These are phyloP conservation scores for Proliferodiscus dingleyae DNA, from an alignment of 2,329 filamentous ascomycete species.

Conservation along the genomic window DNA sequence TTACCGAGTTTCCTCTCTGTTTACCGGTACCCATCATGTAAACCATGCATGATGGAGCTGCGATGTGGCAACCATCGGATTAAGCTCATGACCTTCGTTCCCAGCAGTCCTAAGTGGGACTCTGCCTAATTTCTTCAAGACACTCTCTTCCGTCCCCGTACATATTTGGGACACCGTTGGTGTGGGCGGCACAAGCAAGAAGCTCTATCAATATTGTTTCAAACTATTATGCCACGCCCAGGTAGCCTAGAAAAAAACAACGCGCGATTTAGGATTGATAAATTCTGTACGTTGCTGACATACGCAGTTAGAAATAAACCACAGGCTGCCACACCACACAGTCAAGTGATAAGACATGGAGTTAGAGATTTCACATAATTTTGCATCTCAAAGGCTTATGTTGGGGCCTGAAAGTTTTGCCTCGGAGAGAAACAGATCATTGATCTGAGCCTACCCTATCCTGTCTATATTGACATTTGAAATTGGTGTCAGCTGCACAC, in stretches of 20 bases:
- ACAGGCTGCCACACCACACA: conserved; percentile 10
- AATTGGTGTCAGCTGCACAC: not conserved
- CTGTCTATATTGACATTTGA: no score
- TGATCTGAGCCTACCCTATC: no score
- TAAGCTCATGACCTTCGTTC: not conserved
- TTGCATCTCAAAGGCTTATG: not conserved
- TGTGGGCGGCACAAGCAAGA: not conserved
- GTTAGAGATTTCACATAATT: not conserved
- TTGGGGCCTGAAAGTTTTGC: not conserved
- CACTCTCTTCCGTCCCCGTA: not conserved
- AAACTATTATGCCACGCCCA: not conserved
- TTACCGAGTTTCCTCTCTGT: not conserved
- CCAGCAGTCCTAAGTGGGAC: not conserved
- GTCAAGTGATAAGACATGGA: conserved; percentile 1
- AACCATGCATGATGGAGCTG: not conserved
- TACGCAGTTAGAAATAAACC: conserved; percentile 9
- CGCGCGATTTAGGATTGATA: not conserved
- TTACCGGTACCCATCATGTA: not conserved
- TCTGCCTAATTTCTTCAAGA: not conserved
- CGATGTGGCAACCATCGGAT: not conserved
- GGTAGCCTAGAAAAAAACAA: not conserved
- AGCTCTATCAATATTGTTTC: not conserved
- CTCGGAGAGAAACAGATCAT: not conserved
- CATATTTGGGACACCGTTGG: not conserved
- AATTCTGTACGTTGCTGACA: conserved; percentile 10